phyloP scores from a whole-genome alignment of 1,139 yeast genomes.

The Suhomyces atakaporum region DNA sequence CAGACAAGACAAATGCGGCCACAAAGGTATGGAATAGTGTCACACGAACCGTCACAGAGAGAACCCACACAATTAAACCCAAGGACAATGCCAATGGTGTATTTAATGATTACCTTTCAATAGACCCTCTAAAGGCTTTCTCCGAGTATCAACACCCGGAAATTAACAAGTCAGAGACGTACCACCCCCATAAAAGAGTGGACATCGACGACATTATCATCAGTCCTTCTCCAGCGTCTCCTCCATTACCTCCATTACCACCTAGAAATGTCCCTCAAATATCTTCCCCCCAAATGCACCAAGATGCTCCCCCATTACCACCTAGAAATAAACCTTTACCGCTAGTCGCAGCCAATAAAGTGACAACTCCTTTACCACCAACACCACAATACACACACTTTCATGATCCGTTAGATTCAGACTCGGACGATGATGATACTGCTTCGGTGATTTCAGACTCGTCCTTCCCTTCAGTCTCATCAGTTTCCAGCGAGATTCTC shows the following conservation, averaged over 20 bases:
- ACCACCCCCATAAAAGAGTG: conserved; percentile 30
- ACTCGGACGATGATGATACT: conserved; percentile 19
- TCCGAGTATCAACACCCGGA: conserved; percentile 31
- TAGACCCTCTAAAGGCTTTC: conserved; percentile 39
- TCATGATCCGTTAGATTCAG: conserved; percentile 23
- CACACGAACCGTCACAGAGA: conserved; percentile 26
- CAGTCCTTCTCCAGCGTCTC: conserved; percentile 20
- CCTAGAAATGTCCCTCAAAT: too few relatives aligned
- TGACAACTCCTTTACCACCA: conserved; percentile 14
- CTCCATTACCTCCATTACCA: conserved; percentile 27
- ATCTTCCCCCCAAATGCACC: too few relatives aligned
- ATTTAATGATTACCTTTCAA: conserved; percentile 32
- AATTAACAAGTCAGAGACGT: conserved; percentile 30
- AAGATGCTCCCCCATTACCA: conserved; percentile 27
- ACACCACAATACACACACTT: conserved; percentile 9
- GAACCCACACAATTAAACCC: conserved; percentile 28
- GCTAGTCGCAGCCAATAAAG: conserved; percentile 8
- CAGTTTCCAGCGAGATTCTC: conserved; percentile 26
- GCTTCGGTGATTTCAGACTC: conserved; percentile 20
- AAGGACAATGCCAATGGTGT: conserved; percentile 34
- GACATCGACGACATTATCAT: conserved; percentile 23
- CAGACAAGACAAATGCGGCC: conserved; percentile 27
- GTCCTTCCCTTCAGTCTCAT: conserved; percentile 21
- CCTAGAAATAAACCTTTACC: conserved; percentile 26
- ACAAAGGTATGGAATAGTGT: conserved; percentile 33